phyloP scores from a whole-genome alignment of 495 filamentous ascomycete species.

The Penicillium manginii region DNA sequence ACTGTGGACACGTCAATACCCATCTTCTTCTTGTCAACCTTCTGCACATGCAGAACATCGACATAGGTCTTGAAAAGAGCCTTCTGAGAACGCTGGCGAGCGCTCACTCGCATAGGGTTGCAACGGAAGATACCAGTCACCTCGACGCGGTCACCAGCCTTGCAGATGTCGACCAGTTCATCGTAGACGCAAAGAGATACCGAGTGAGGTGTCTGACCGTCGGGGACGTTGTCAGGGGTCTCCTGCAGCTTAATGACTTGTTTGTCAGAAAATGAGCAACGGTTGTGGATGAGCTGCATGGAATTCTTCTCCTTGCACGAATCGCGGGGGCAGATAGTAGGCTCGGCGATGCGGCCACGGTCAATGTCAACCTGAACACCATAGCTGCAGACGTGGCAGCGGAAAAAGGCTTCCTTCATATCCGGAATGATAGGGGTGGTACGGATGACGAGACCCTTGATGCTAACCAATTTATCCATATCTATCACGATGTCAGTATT shows the following conservation, averaged over 20 bases:
- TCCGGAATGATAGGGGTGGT: constrained; percentile 96
- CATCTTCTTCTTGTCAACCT: constrained; percentile 91
- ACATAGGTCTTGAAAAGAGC: constrained; percentile 97
- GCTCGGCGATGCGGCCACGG: constrained; percentile 93
- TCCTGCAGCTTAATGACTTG: constrained; percentile 99
- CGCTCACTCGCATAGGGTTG: constrained; percentile 93
- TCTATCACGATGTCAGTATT: constrained; percentile 50
- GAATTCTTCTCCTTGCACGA: constrained; percentile 85
- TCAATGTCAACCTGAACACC: constrained; percentile 89
- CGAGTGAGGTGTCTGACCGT: constrained; percentile 95
- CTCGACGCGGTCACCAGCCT: constrained; percentile 94
- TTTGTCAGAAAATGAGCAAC: constrained; percentile 93
- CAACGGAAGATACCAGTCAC: constrained; percentile 96
- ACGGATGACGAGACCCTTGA: constrained; percentile 96
- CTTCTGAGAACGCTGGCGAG: constrained; percentile 89
- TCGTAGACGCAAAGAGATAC: constrained; percentile 97
- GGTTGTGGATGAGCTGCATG: constrained; percentile 98
- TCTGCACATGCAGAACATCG: constrained; percentile 93
- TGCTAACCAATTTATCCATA: constrained; percentile 93
- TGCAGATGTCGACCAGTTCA: constrained; percentile 95
- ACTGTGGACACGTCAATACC: constrained; percentile 89
- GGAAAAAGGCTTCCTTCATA: constrained; percentile 98
- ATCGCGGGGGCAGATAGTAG: constrained; percentile 84
- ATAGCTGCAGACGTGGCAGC: constrained; percentile 89
- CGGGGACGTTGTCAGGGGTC: constrained; percentile 90